A percentile compares a stretch with the other conserved stretches of the same genome.
phyloP scores from a whole-genome alignment of 257 asterid species.

The Solanum acaule region DNA sequence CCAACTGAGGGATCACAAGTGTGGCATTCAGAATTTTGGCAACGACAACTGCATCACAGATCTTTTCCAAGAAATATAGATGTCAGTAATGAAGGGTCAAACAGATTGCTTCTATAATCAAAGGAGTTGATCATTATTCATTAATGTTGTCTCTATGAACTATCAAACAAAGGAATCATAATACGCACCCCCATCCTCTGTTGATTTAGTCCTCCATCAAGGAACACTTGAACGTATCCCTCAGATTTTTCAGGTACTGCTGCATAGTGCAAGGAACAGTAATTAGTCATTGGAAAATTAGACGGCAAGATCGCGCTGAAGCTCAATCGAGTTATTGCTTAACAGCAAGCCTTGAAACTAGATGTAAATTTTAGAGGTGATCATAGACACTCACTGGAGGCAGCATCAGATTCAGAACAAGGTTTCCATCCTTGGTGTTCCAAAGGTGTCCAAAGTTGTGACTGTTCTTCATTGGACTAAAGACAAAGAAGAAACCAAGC shows the following conservation, averaged over 20 bases:
- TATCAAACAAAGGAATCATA: not conserved
- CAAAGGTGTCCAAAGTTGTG: conserved; percentile 75
- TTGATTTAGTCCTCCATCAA: conserved; percentile 96
- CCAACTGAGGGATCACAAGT: conserved; percentile 82
- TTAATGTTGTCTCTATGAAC: not conserved
- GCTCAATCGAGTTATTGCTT: not conserved
- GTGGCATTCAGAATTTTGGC: conserved; percentile 97
- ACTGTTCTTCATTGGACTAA: conserved; percentile 43
- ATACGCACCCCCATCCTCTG: conserved; percentile 87
- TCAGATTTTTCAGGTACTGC: conserved; percentile 63
- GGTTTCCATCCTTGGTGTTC: conserved; percentile 57
- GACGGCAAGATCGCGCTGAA: not conserved
- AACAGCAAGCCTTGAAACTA: not conserved
- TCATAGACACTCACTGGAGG: conserved; percentile 35
- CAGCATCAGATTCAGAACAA: conserved; percentile 14
- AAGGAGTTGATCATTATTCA: not conserved
- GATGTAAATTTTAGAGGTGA: not conserved
- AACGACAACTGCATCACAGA: conserved; percentile 97
- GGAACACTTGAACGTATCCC: conserved; percentile 87
- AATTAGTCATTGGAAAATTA: not conserved
- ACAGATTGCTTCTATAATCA: not conserved
- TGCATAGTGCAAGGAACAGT: conserved; percentile 11
- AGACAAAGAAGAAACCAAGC: conserved; percentile 4
- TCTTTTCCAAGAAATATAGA: conserved; percentile 26
- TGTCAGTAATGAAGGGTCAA: not conserved